A percentile compares a stretch with the other conserved stretches of the same genome.
Evolutionary conservation across 1,284 basidiomycete genomes (phyloP).

Genomic region (Fomitopsis betulina): DNA sequence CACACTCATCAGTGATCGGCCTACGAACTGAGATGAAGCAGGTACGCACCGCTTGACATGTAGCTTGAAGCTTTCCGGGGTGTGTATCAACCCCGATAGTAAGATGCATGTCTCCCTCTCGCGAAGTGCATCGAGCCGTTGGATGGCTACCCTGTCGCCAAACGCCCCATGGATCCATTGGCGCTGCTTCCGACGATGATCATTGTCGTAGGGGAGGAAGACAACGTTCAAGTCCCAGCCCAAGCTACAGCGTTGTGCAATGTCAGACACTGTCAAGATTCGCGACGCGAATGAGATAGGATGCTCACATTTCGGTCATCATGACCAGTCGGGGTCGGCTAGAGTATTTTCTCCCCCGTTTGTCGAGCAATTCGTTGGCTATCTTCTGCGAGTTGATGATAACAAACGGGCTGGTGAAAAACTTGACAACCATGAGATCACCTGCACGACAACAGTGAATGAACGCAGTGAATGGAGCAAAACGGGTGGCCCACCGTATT

Average conservation of each 20-base stretch:
- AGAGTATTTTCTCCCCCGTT: slow-evolving; percentile 27
- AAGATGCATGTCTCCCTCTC: background rate
- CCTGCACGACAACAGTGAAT: slow-evolving; percentile 8
- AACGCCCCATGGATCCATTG: background rate
- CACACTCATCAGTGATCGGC: too few species aligned
- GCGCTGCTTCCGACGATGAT: background rate
- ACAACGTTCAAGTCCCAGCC: background rate
- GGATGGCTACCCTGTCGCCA: background rate
- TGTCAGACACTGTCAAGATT: background rate
- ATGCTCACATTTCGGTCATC: background rate
- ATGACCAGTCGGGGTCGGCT: slow-evolving; percentile 8
- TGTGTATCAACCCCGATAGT: background rate
- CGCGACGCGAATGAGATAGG: background rate
- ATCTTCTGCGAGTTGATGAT: slow-evolving; percentile 27
- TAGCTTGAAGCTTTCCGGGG: background rate
- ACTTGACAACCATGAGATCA: slow-evolving; percentile 25
- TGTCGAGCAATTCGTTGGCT: slow-evolving; percentile 30
- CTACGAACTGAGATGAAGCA: too few species aligned
- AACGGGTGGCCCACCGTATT: background rate
- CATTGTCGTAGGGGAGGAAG: background rate
- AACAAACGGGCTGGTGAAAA: slow-evolving; percentile 24
- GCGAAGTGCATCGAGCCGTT: background rate
- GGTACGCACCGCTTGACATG: background rate
- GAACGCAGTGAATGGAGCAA: background rate
- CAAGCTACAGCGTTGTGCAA: background rate